Conservation (phyloP, 768 basidiomycete genomes). For the Leccinum variicolor region DNA sequence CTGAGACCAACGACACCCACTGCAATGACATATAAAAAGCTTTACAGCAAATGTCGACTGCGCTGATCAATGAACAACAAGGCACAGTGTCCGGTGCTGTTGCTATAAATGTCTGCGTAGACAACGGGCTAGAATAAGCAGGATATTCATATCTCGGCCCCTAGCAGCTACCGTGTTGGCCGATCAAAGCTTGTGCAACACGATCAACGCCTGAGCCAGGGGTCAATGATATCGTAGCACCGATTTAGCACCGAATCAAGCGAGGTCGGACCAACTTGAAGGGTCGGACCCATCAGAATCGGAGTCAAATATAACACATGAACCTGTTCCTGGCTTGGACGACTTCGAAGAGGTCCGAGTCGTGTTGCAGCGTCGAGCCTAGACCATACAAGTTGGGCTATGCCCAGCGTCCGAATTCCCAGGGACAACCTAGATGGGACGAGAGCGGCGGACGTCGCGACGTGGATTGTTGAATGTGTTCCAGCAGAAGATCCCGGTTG, state of each 20-base stretch:
- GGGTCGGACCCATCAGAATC: not conserved
- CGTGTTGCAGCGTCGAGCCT: not conserved
- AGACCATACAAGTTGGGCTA: not conserved
- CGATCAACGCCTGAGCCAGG: not conserved
- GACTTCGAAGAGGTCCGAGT: not conserved
- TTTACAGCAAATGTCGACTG: not conserved
- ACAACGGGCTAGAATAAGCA: not conserved
- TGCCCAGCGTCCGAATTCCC: not conserved
- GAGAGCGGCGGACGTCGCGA: not conserved
- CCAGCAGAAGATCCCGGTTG: not conserved
- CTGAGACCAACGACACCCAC: not conserved
- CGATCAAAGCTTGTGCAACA: not conserved
- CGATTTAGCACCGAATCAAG: not conserved
- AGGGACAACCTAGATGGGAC: not conserved
- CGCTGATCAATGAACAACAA: not conserved
- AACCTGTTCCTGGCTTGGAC: not conserved
- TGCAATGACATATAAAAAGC: not conserved
- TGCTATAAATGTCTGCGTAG: not conserved
- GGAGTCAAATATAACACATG: not conserved
- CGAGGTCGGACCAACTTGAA: not conserved
- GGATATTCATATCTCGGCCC: slow-evolving; percentile 7
- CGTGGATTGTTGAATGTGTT: slow-evolving; percentile 2
- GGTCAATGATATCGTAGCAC: not conserved
- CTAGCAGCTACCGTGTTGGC: slow-evolving; percentile 1
- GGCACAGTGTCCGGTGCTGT: not conserved